Evolutionary conservation across 345 rosid species (phyloP), one percentile per base, ranked within the genome.

Genomic region (Hibiscus tridactylites): DNA sequence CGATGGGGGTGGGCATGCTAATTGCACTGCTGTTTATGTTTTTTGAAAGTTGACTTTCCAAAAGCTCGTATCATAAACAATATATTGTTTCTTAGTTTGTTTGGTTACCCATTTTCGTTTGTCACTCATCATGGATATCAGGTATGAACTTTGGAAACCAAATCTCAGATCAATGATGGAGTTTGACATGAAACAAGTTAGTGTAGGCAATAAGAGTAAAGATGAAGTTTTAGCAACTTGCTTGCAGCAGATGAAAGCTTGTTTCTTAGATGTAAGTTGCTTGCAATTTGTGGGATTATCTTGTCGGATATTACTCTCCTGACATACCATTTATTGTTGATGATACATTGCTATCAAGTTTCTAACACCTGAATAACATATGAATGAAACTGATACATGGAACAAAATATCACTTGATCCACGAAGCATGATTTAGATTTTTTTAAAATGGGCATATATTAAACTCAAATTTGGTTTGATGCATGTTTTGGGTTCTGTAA

Each of bases 61-160:
- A 42, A 42, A 39, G 54, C 54, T n/a, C 15, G 19, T 50, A 50
- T 52, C 7, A 35, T 35, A 58, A 47, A 15, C 13, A 17, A 31
- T 44, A 61, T 57, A 7, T 39, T 46, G 11, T 37, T 29, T 73
- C 46, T 17, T 61, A 10, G 52, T 71, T 15, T 35, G 5, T 56
- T 21, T 4, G 6, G 50, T 46, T 62, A 9, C 49, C 47, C 17
- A 37, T 17, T 50, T 65, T 61, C 72, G 28, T 53, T 65, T 61
- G 29, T 74, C 61, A 63, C 12, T 52, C 49, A 37, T 42, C 47
- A 24, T 26, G 61, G 52, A 47, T 81, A 68, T 78, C 81, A 93
- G 98, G 80, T 87, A 94, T 76, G 92, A 94, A 79, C 91, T 94
- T 29, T 94, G 98, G 98, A 94, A 91, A 81, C 98, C 98, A 75